phyloP scores from a whole-genome alignment of 768 basidiomycete species.

The Collybia mongolica region DNA sequence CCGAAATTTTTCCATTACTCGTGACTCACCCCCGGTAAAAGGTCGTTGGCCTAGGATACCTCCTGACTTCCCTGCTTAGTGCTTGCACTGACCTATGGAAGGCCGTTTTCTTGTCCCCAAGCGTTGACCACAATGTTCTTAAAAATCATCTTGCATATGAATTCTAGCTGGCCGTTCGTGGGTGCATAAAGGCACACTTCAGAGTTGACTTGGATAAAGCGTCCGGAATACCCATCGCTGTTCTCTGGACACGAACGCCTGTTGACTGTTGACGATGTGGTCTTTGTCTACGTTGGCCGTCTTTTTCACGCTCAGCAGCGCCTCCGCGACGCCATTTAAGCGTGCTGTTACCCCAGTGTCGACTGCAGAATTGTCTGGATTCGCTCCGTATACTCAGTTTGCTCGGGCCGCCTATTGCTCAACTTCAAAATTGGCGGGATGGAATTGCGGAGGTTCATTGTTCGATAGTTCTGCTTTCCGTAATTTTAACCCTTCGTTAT shows the following conservation, averaged over 20 bases:
- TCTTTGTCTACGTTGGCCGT: conserved; percentile 5
- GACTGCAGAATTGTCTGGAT: conserved; percentile 28
- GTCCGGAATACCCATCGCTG: too few species aligned
- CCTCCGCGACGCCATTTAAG: conserved; percentile 8
- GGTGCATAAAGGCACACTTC: too few species aligned
- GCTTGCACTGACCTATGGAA: too few species aligned
- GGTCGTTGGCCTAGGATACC: too few species aligned
- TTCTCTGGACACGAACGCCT: neutral
- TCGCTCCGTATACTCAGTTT: conserved; percentile 49
- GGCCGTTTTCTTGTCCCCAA: too few species aligned
- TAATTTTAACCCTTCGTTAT: neutral
- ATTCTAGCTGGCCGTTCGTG: too few species aligned
- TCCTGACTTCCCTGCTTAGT: too few species aligned
- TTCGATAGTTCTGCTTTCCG: neutral
- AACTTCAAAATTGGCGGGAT: conserved; percentile 31
- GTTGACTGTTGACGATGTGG: conserved; percentile 3
- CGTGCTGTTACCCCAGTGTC: conserved; percentile 24
- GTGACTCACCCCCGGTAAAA: too few species aligned
- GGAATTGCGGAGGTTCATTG: conserved; percentile 44
- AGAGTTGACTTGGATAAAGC: too few species aligned
- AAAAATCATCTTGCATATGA: too few species aligned
- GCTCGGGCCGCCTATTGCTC: conserved; percentile 57
- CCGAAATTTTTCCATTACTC: too few species aligned
- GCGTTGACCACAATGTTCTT: too few species aligned
- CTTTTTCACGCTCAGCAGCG: conserved; percentile 1